Conservation (phyloP, 179 eudicot genomes). For the Silene noctiflora region DNA sequence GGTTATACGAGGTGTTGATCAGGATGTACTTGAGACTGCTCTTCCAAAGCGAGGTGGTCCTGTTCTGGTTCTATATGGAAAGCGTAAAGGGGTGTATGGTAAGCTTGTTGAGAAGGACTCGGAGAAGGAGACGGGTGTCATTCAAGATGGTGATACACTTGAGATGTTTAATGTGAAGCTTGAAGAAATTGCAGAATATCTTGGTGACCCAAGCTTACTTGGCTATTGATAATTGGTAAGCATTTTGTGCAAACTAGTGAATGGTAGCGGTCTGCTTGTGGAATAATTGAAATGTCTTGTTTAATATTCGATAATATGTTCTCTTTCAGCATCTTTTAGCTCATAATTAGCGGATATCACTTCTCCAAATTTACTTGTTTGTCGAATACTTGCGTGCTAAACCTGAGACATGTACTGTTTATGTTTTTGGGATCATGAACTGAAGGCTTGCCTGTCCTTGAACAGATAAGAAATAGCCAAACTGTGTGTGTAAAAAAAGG, state of each 20-base stretch:
- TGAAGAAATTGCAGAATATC: conserved; percentile 81
- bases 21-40: conserved; percentile 71
- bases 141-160: conserved; percentile 71
- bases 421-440: not conserved
- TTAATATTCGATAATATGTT: not conserved
- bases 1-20: conserved; percentile 78
- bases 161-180: conserved; percentile 60
- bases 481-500: not conserved
- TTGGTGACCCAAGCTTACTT: conserved; percentile 71
- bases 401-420: not conserved
- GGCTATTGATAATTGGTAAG: conserved; percentile 48
- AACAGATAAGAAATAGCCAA: not conserved
- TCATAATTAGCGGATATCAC: not conserved
- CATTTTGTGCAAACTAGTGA: not conserved
- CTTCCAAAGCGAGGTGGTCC: conserved; percentile 79
- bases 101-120: conserved; percentile 61
- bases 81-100: conserved; percentile 76
- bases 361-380: not conserved
- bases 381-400: not conserved
- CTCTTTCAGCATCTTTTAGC: not conserved
- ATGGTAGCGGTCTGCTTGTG: not conserved
- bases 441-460: not conserved
- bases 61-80: conserved; percentile 67
- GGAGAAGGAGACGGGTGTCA: conserved; percentile 64
- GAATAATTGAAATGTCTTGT: not conserved